Conservation (phyloP, 2,329 filamentous ascomycete species). For the Sarocladium kiliense region DNA sequence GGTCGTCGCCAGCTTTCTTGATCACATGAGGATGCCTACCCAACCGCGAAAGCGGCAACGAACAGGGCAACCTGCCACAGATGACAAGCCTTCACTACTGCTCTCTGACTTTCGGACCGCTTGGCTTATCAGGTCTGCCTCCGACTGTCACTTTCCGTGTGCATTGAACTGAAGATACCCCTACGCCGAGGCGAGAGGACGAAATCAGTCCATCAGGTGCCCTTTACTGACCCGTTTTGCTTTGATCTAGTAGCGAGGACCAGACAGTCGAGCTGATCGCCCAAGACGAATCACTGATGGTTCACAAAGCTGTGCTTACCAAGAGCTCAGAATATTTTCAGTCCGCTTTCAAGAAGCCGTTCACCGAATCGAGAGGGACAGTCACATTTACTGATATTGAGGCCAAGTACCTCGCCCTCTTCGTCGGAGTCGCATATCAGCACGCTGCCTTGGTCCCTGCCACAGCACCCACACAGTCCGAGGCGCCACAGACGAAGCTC, state of each 20-base stretch:
- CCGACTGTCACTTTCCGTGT: not conserved
- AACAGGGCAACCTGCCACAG: not conserved
- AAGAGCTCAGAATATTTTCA: conserved; percentile 29
- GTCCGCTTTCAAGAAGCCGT: conserved; percentile 21
- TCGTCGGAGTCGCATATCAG: conserved; percentile 29
- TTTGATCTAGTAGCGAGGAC: conserved; percentile 20
- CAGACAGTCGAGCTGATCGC: conserved; percentile 23
- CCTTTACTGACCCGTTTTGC: conserved; percentile 4
- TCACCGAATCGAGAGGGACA: conserved; percentile 20
- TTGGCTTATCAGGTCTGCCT: conserved; percentile 28
- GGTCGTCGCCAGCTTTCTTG: not conserved
- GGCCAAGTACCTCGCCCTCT: conserved; percentile 26
- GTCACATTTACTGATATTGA: conserved; percentile 28
- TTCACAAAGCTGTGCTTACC: conserved; percentile 24
- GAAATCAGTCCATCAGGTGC: not conserved
- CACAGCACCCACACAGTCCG: conserved; percentile 16
- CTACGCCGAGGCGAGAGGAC: not conserved
- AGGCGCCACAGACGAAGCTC: conserved; percentile 20
- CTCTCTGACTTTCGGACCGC: conserved; percentile 25
- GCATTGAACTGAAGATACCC: not conserved
- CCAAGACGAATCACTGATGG: conserved; percentile 23
- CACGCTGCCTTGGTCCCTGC: conserved; percentile 27
- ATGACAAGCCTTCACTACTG: conserved; percentile 16
- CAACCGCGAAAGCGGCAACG: conserved; percentile 6
- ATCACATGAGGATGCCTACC: not conserved